Evolutionary conservation across 2,329 filamentous ascomycete species (phyloP), one percentile per base, ranked within the genome.

Genomic region (Exserohilum rostratum): DNA sequence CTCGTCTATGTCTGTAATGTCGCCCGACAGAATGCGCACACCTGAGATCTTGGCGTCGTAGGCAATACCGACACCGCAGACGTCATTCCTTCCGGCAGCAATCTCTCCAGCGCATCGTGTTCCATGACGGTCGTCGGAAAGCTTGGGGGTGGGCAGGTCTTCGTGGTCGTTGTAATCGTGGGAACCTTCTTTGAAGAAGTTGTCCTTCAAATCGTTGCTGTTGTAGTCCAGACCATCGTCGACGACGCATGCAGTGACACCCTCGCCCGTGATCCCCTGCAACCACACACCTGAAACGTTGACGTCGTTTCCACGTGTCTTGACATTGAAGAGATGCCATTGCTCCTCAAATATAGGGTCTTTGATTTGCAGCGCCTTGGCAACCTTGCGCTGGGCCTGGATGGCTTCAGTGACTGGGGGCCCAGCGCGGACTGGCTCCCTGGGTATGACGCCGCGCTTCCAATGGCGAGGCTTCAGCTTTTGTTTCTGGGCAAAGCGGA

Each of bases 141-240:
- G 79, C n/a, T 87, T 84, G 1, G 95, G 95, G 57, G 86, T 88
- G 3, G 95, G 95, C 63, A 95, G 88, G 1, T 87, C 80, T 2
- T 82, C 83, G 45, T 90, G 83, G 68, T 98, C 92, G 75, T 99
- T 99, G 80, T 96, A 99, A 76, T 99, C 95, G 77, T 90, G 97
- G 3, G 93, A 98, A 22, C 95, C 95, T 53, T 87, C 86, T 1
- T 91, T 89, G 71, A 93, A 98, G 78, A 97, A 99, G 74, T 99
- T 99, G 66, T 87, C 89, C 74, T 90, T 93, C 40, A 99, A 79
- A 72, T 99, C 95, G 22, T 91, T 84, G 79, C 93, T 98, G 78
- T 96, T 86, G 89, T 99, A 95, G 70, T 99, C 95, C 62, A 99
- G 77, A 0, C 95, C 95, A 76, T 99, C 95, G 69, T 99, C 95